Conservation (phyloP, 2,329 filamentous ascomycete genomes). For the Alternaria metachromatica region DNA sequence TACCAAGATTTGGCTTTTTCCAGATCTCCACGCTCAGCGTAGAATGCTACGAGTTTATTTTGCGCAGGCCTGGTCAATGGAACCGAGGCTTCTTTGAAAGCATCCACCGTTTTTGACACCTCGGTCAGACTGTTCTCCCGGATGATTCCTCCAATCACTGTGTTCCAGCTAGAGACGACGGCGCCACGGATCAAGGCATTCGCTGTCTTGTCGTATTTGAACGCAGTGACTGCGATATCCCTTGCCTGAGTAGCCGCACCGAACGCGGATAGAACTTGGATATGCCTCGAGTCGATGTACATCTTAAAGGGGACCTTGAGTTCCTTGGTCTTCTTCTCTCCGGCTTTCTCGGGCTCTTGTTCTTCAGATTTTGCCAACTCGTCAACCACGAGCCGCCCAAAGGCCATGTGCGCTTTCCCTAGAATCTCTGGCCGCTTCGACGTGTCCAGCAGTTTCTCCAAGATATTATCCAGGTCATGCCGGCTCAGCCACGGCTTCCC, state of each 20-base stretch:
- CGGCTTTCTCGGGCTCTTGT: background rate
- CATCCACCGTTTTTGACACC: conserved; percentile 62
- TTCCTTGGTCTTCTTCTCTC: conserved; percentile 4
- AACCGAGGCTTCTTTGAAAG: conserved; percentile 54
- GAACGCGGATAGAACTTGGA: conserved; percentile 30
- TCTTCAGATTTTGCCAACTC: conserved; percentile 19
- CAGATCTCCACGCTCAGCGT: conserved; percentile 64
- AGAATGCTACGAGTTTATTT: conserved; percentile 66
- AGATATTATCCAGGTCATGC: conserved; percentile 23
- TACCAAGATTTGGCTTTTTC: conserved; percentile 74
- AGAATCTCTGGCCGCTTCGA: conserved; percentile 45
- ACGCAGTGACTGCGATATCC: conserved; percentile 24
- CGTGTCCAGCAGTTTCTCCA: conserved; percentile 12
- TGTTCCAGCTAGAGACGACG: conserved; percentile 29
- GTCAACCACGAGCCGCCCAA: conserved; percentile 50
- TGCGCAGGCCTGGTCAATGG: conserved; percentile 52
- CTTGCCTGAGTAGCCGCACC: conserved; percentile 36
- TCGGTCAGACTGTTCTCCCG: conserved; percentile 64
- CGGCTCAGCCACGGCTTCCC: conserved; percentile 41
- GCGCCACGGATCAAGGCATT: background rate
- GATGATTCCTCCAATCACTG: conserved; percentile 67
- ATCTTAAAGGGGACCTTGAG: conserved; percentile 1
- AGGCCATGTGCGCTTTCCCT: conserved; percentile 47
- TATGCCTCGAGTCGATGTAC: conserved; percentile 13
- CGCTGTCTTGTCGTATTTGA: conserved; percentile 14